These are phyloP conservation scores for Colletotrichum gigasporum DNA, from an alignment of 2,329 filamentous ascomycete species.

Conservation along the genomic window DNA sequence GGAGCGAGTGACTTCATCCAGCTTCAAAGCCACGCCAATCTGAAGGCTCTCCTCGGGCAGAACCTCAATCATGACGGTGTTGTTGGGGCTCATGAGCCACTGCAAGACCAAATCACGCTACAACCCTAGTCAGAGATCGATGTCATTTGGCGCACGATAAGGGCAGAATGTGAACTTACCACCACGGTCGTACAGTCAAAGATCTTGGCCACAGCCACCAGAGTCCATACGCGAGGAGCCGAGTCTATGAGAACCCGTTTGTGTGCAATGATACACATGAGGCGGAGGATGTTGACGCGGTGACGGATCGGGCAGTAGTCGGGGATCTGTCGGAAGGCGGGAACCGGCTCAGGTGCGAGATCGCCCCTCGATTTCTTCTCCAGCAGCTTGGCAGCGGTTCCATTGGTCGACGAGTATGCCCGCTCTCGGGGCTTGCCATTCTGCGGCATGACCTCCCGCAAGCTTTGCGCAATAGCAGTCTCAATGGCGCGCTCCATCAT, in stretches of 20 bases:
- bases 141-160: conserved; percentile 34
- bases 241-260: conserved; percentile 67
- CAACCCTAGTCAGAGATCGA: conserved; percentile 32
- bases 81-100: conserved; percentile 67
- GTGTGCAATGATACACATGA: conserved; percentile 68
- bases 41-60: conserved; percentile 69
- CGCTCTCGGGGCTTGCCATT: background rate
- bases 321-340: conserved; percentile 48
- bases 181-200: conserved; percentile 56
- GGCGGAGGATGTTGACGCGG: conserved; percentile 68
- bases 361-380: conserved; percentile 36
- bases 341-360: conserved; percentile 20
- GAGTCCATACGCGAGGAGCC: conserved; percentile 72
- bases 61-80: conserved; percentile 69
- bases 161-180: conserved; percentile 40
- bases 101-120: conserved; percentile 58
- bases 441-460: background rate
- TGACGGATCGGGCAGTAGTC: conserved; percentile 75
- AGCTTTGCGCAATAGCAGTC: background rate
- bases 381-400: conserved; percentile 21
- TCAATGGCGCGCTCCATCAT: background rate
- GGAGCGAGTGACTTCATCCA: conserved; percentile 51
- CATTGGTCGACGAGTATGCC: background rate
- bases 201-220: conserved; percentile 69
- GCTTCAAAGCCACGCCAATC: conserved; percentile 60